These are phyloP conservation scores for Scutellaria galericulata DNA, from an alignment of 257 asterid species.

Conservation along the genomic window DNA sequence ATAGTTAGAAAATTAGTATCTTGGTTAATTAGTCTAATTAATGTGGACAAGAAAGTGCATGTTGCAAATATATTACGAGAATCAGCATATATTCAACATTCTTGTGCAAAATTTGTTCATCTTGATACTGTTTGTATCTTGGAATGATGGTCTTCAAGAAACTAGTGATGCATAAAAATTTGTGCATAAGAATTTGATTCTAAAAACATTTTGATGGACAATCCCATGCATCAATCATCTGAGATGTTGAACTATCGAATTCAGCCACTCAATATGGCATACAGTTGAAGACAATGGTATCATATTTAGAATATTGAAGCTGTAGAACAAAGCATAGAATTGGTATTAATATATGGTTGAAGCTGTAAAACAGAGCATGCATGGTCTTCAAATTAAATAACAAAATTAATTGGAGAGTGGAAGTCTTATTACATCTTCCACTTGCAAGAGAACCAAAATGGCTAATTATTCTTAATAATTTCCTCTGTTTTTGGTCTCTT, in stretches of 20 bases:
- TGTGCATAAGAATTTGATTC: slow-evolving; percentile 34
- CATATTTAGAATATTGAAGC: too few relatives aligned
- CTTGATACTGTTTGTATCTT: background rate
- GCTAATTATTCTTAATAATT: slow-evolving; percentile 22
- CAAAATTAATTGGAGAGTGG: slow-evolving; percentile 42
- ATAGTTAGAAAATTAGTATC: background rate
- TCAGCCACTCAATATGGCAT: slow-evolving; percentile 3
- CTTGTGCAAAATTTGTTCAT: background rate
- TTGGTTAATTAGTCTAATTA: background rate
- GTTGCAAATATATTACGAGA: slow-evolving; percentile 30
- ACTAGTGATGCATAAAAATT: slow-evolving; percentile 6
- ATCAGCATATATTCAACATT: slow-evolving; percentile 29
- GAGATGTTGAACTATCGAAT: background rate
- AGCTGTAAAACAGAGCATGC: slow-evolving; percentile 21
- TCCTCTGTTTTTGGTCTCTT: slow-evolving; percentile 25
- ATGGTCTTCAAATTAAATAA: background rate
- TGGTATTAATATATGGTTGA: slow-evolving; percentile 20
- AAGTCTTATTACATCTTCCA: slow-evolving; percentile 53
- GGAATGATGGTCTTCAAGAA: background rate
- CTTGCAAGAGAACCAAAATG: slow-evolving; percentile 41
- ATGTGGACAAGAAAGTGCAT: background rate
- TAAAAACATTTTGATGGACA: background rate
- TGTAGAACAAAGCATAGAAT: slow-evolving; percentile 41
- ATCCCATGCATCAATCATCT: background rate
- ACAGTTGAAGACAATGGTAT: background rate